Percentiles rank a stretch among this genome's conserved stretches.
Evolutionary conservation across 2,329 filamentous ascomycete genomes (phyloP).

Genomic region (Claviceps citrina): DNA sequence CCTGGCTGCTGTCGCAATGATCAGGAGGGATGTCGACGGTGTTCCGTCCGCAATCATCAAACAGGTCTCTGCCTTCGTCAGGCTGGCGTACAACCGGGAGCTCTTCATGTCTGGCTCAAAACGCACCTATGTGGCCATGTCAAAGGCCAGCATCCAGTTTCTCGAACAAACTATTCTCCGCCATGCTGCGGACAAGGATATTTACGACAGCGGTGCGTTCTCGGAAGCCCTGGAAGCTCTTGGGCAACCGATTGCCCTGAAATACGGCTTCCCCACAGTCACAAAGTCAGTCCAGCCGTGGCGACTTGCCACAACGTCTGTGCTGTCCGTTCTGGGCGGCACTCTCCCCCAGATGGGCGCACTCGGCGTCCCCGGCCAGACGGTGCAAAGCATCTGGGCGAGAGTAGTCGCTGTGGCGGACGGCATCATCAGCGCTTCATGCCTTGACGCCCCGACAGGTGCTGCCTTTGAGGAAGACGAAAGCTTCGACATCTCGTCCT

Average conservation of each 20-base stretch:
- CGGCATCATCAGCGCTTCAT: constrained; percentile 54
- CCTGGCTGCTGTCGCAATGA: constrained; percentile 49
- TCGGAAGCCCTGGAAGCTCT: constrained; percentile 50
- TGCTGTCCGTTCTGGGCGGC: constrained; percentile 50
- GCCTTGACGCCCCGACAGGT: constrained; percentile 28
- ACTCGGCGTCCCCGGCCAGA: constrained; percentile 28
- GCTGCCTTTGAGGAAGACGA: constrained; percentile 52
- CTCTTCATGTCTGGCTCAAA: constrained; percentile 24
- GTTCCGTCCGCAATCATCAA: constrained; percentile 53
- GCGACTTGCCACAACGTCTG: constrained; percentile 61
- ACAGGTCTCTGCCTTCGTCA: constrained; percentile 54
- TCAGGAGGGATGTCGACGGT: constrained; percentile 49
- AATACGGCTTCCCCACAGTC: constrained; percentile 61
- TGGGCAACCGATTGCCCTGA: constrained; percentile 54
- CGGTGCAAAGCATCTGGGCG: constrained; percentile 50
- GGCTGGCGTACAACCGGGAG: constrained; percentile 46
- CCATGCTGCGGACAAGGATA: constrained; percentile 46
- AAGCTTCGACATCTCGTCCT: constrained; percentile 63
- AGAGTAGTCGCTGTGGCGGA: constrained; percentile 48
- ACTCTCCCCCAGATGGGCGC: constrained; percentile 46
- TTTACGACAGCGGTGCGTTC: constrained; percentile 56
- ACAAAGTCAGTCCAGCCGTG: constrained; percentile 61
- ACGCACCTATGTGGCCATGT: constrained; percentile 78
- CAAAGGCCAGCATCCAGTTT: constrained; percentile 64
- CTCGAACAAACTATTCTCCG: constrained; percentile 44